phyloP scores from a whole-genome alignment of 176 grass and related monocot genomes.

The Oryza punctata region DNA sequence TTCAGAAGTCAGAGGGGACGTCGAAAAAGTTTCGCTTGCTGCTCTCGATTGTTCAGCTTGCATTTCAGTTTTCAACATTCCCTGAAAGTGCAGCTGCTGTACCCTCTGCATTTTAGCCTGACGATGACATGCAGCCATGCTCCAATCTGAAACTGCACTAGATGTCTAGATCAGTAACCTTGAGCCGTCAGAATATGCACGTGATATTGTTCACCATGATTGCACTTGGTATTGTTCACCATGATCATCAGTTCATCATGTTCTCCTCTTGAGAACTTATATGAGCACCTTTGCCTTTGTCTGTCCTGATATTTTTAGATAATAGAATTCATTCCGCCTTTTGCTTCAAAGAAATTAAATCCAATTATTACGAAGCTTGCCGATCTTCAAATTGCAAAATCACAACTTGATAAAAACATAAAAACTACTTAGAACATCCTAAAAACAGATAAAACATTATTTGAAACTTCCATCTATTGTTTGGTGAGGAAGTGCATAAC shows the following conservation, averaged over 20 bases:
- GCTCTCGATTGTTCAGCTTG: not conserved
- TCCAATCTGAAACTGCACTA: not conserved
- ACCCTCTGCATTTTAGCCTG: not conserved
- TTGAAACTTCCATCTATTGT: no score
- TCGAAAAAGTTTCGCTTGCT: not conserved
- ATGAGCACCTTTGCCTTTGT: not conserved
- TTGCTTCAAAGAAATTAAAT: no score
- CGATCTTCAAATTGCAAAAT: no score
- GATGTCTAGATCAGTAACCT: not conserved
- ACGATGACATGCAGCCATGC: not conserved
- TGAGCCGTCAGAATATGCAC: not conserved
- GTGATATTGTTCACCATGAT: not conserved
- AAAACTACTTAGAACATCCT: no score
- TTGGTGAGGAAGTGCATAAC: no score
- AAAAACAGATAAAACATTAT: no score
- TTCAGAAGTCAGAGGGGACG: no score
- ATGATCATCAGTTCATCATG: no score
- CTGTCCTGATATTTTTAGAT: not conserved
- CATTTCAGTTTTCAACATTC: not conserved
- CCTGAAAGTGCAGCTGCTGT: not conserved
- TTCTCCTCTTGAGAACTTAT: not conserved
- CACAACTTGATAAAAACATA: no score
- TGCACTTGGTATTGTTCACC: no score
- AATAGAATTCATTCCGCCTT: no score
- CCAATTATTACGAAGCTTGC: no score